A percentile compares a stretch with the other conserved stretches of the same genome.
phyloP scores from a whole-genome alignment of 2,329 filamentous ascomycete genomes.

The Microcera coccophila region DNA sequence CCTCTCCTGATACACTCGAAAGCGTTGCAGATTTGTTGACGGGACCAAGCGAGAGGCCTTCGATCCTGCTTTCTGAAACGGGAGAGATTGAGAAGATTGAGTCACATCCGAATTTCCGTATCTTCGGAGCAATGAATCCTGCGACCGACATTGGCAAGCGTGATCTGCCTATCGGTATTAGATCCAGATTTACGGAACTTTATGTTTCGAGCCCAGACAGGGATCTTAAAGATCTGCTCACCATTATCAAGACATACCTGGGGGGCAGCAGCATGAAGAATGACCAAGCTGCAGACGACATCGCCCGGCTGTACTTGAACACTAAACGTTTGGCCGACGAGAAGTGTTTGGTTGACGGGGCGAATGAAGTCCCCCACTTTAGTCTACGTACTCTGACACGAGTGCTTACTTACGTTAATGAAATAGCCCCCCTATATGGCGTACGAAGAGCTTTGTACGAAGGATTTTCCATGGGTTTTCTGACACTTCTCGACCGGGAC shows the following conservation, averaged over 20 bases:
- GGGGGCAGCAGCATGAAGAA: slow-evolving; percentile 67
- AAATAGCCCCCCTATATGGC: slow-evolving; percentile 79
- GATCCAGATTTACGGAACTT: slow-evolving; percentile 91
- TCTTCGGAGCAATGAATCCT: slow-evolving; percentile 99
- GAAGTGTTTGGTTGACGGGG: slow-evolving; percentile 87
- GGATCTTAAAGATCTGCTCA: slow-evolving; percentile 79
- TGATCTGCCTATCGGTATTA: slow-evolving; percentile 81
- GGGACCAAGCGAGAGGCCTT: slow-evolving; percentile 68
- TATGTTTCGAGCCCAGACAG: slow-evolving; percentile 89
- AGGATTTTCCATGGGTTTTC: slow-evolving; percentile 96
- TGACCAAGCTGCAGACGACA: slow-evolving; percentile 70
- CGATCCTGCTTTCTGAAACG: slow-evolving; percentile 85
- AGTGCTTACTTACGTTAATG: slow-evolving; percentile 80
- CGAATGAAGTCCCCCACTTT: slow-evolving; percentile 94
- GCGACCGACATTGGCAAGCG: slow-evolving; percentile 96
- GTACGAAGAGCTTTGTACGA: slow-evolving; percentile 84
- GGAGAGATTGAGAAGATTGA: slow-evolving; percentile 86
- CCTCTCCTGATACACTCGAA: slow-evolving; percentile 90
- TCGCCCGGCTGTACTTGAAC: slow-evolving; percentile 82
- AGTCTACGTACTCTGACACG: slow-evolving; percentile 91
- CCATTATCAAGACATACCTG: slow-evolving; percentile 85
- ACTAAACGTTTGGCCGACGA: slow-evolving; percentile 77
- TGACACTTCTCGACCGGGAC: slow-evolving; percentile 78
- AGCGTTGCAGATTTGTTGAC: slow-evolving; percentile 86
- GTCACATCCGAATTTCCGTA: slow-evolving; percentile 87